phyloP scores from a whole-genome alignment of 306 rosid genomes.

The Casuarina glauca region DNA sequence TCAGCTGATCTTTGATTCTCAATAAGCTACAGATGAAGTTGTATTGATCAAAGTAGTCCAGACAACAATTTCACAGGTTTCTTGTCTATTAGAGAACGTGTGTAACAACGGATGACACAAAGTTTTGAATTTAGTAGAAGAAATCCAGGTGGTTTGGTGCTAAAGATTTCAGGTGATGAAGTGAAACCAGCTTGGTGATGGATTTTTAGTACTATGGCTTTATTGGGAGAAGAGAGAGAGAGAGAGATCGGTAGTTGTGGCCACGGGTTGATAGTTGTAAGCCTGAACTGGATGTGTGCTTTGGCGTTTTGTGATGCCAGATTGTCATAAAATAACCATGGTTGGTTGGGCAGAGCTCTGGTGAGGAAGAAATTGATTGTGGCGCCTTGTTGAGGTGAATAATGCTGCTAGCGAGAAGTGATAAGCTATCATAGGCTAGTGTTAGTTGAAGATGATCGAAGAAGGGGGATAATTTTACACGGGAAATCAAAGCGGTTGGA shows the following conservation, averaged over 20 bases:
- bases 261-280: background rate
- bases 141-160: background rate
- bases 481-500: too few species aligned
- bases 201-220: background rate
- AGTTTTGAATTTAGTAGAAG: too few species aligned
- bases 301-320: background rate
- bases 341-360: background rate
- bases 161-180: background rate
- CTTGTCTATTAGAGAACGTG: background rate
- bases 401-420: background rate
- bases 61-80: background rate
- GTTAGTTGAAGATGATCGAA: background rate
- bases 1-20: background rate
- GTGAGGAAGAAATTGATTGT: background rate
- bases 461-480: background rate
- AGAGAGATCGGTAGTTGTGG: background rate
- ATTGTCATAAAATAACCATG: background rate
- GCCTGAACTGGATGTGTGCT: background rate
- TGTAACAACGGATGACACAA: background rate
- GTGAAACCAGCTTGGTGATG: background rate
- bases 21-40: background rate
- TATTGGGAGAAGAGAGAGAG: background rate
- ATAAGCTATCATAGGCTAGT: slow-evolving; percentile 8
- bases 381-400: background rate
- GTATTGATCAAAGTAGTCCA: background rate